phyloP scores from a whole-genome alignment of 306 rosid genomes.

The Cucurbita pepo region DNA sequence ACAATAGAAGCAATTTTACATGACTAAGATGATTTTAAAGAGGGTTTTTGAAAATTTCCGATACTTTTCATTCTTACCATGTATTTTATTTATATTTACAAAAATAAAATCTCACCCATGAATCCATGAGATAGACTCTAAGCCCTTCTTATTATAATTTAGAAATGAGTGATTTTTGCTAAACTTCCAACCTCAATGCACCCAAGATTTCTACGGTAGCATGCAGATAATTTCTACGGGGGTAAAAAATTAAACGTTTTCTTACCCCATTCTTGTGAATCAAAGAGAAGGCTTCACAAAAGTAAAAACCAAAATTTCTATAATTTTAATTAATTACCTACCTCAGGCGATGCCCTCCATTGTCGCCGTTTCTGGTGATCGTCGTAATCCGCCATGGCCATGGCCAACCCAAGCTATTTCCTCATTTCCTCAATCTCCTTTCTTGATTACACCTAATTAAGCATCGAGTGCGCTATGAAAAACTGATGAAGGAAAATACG shows the following conservation, averaged over 20 bases:
- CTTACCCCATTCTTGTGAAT: background rate
- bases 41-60: background rate
- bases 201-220: background rate
- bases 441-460: background rate
- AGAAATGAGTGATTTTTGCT: background rate
- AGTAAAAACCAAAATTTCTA: background rate
- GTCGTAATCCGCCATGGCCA: background rate
- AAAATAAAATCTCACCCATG: background rate
- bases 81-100: background rate
- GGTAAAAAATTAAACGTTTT: background rate
- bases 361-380: background rate
- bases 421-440: background rate
- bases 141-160: background rate
- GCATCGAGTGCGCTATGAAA: constrained; percentile 59
- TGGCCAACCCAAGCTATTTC: background rate
- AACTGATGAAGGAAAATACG: constrained; percentile 29
- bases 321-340: background rate
- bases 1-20: background rate
- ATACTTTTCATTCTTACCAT: background rate
- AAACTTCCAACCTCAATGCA: background rate
- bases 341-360: background rate
- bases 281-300: background rate
- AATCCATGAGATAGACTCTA: background rate
- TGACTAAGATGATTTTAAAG: background rate
- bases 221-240: background rate